Conservation (phyloP, 2,329 filamentous ascomycete genomes). For the Epichloe festucae region DNA sequence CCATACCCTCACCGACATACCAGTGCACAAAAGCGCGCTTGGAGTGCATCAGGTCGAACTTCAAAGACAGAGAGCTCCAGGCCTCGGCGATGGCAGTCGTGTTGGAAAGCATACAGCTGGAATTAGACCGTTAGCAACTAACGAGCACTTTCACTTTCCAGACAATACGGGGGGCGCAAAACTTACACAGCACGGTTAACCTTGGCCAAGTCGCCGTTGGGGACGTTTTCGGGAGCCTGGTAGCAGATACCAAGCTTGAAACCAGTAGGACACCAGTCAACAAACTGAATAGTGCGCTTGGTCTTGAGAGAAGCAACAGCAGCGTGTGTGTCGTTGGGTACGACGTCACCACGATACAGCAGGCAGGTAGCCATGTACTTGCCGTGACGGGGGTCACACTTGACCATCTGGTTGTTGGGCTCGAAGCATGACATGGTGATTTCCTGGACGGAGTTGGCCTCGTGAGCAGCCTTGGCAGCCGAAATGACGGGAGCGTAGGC, state of each 20-base stretch:
- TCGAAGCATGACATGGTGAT: constrained; percentile 99
- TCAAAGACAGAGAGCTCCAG: constrained; percentile 90
- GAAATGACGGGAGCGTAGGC: constrained; percentile 92
- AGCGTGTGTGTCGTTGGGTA: constrained; percentile 85
- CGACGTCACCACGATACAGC: constrained; percentile 96
- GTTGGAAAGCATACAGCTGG: constrained; percentile 94
- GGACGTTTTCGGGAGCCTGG: constrained; percentile 91
- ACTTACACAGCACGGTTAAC: constrained; percentile 96
- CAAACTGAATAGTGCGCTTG: constrained; percentile 98
- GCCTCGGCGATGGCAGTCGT: constrained; percentile 97
- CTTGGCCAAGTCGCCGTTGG: constrained; percentile 93
- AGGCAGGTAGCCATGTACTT: constrained; percentile 99
- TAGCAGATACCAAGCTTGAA: constrained; percentile 99
- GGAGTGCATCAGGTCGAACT: constrained; percentile 99
- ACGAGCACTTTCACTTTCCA: neutral
- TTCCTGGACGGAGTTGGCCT: constrained; percentile 96
- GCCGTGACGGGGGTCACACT: constrained; percentile 95
- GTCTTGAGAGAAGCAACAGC: constrained; percentile 96
- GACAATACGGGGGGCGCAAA: neutral
- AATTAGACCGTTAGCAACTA: constrained; percentile 12
- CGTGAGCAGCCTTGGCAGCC: constrained; percentile 88
- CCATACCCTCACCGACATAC: constrained; percentile 99
- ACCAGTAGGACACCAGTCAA: constrained; percentile 99
- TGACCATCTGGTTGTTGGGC: constrained; percentile 99
- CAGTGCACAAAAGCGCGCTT: constrained; percentile 99